These are phyloP conservation scores for Saccharomycopsis vini DNA, from an alignment of 805 yeast genomes.

Conservation along the genomic window DNA sequence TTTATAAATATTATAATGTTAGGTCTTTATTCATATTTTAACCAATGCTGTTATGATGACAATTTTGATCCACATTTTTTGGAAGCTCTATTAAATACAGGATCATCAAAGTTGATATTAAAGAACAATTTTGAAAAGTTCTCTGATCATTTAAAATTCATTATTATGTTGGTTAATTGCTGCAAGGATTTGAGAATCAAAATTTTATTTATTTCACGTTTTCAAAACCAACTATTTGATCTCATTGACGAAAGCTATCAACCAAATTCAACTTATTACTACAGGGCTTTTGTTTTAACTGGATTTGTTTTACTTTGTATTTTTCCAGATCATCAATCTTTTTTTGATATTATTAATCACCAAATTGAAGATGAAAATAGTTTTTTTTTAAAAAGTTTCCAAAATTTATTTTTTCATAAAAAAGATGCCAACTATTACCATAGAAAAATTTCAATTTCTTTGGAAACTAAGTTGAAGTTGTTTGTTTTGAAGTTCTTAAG, in stretches of 20 bases:
- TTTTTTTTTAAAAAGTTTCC: conserved; percentile 2
- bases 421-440: background rate
- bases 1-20: background rate
- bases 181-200: background rate
- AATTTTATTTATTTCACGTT: background rate
- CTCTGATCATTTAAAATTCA: background rate
- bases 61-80: conserved; percentile 3
- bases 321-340: background rate
- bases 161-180: background rate
- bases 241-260: background rate
- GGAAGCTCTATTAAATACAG: background rate
- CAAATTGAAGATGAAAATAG: background rate
- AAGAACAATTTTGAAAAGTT: background rate
- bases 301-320: background rate
- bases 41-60: conserved; percentile 1
- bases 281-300: background rate
- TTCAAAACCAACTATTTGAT: background rate
- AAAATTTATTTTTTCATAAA: background rate
- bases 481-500: background rate
- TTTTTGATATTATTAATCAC: background rate
- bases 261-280: background rate
- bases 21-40: conserved; percentile 2
- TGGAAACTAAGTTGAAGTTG: background rate
- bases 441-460: too few relatives aligned
- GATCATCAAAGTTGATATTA: background rate